Conservation (phyloP, 1,139 yeast genomes). For the Saccharomyces hybrid region DNA sequence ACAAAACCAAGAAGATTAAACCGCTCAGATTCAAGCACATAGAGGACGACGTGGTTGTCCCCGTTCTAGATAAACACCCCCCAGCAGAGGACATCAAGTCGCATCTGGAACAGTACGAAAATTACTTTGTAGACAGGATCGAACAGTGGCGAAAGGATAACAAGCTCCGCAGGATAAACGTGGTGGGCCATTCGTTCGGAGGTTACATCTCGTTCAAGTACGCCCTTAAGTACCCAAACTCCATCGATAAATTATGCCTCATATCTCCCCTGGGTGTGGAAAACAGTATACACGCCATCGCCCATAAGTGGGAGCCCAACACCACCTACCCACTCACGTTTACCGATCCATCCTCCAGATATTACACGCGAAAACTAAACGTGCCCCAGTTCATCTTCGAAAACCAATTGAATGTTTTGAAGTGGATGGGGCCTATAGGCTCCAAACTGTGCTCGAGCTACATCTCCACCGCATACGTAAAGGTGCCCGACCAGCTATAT, state of each 20-base stretch:
- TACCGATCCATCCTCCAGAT: slow-evolving; percentile 22
- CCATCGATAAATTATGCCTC: slow-evolving; percentile 57
- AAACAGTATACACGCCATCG: slow-evolving; percentile 55
- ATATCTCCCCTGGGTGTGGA: slow-evolving; percentile 92
- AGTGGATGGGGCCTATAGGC: slow-evolving; percentile 52
- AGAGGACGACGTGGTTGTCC: slow-evolving; percentile 12
- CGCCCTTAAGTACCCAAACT: slow-evolving; percentile 62
- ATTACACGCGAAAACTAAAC: slow-evolving; percentile 21
- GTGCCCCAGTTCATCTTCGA: slow-evolving; percentile 27
- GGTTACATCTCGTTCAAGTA: slow-evolving; percentile 81
- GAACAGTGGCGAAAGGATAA: slow-evolving; percentile 73
- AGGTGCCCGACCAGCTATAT: slow-evolving; percentile 34
- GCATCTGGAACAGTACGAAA: slow-evolving; percentile 42
- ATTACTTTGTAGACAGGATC: slow-evolving; percentile 71
- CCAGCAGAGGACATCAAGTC: background rate
- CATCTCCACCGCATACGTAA: slow-evolving; percentile 56
- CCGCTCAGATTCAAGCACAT: slow-evolving; percentile 2
- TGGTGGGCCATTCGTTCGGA: slow-evolving; percentile 90
- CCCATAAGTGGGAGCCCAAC: slow-evolving; percentile 33
- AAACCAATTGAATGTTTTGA: slow-evolving; percentile 39
- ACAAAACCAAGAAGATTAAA: slow-evolving; percentile 12
- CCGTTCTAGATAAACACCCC: slow-evolving; percentile 9
- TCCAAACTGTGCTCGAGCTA: slow-evolving; percentile 43
- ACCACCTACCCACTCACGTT: slow-evolving; percentile 12
- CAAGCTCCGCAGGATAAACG: slow-evolving; percentile 50